Base-by-base conservation (phyloP, 192 early-diverging fungal species). In the Backusella morwellensis region DNA sequence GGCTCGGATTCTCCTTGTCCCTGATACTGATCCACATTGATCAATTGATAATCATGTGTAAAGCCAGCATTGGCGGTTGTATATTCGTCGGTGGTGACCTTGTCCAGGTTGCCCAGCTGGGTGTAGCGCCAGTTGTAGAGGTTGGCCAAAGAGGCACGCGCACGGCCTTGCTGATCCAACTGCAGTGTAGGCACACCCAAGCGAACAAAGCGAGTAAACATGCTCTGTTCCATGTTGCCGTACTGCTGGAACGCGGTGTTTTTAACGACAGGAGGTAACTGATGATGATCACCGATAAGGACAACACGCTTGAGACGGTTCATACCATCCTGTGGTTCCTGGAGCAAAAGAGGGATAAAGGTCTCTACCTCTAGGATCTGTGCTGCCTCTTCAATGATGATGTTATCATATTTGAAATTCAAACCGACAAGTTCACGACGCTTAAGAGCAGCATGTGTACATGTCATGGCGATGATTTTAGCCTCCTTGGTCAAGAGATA, bases 371-470 rank as follows among this genome's bases (percentile, higher is more conserved):
- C 97, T 14, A 99, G 81, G 26, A 98, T 91, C 80, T 98, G 97
- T 14, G 95, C 97, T 1, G 96, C 92, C 81, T 99, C 98, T 85
- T 99, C 98, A 93, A 99, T 97, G 34, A 99, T 87, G 19, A 99
- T 91, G 66, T 89, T 96, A 77, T 98, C 95, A 82, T 96, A 98
- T 72, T 95, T 92, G 91, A 99, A 97, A 14, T 96, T 95, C 41
- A 98, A 86, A 15, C 85, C 81, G n/a, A 93, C 86, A 8, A 99
- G 84, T 80, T 98, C 97, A 2, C 89, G 85, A 36, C 95, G 87
- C 77, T 86, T 95, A 47, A 99, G 87, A 6, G 97, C 95, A 14
- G 96, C 97, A 78, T 99, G 95, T 0, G 97, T 98, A 83, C 96
- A 97, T 0, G 98, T 99, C 93, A 99, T 94, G 29, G 97, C 97